Conservation (phyloP, 2,329 filamentous ascomycete species). For the Xylariales sp. region DNA sequence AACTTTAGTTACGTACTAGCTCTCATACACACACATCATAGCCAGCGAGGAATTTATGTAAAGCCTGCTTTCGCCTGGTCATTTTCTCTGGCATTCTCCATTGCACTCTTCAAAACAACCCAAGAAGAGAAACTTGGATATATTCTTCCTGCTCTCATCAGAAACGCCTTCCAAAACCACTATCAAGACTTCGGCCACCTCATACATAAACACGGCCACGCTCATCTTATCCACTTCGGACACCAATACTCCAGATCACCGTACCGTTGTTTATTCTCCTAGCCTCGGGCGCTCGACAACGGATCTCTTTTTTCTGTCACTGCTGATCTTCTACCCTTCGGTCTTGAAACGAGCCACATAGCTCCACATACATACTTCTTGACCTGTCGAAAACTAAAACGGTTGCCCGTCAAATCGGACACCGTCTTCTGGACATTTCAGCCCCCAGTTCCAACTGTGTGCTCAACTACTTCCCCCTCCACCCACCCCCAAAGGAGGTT, state of each 20-base stretch:
- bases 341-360: conserved; percentile 31
- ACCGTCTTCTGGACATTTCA: conserved; percentile 24
- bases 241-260: neutral
- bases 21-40: conserved; percentile 22
- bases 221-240: neutral
- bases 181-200: neutral
- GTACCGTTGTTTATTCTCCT: conserved; percentile 8
- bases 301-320: conserved; percentile 21
- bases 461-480: conserved; percentile 2
- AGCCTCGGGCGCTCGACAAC: conserved; percentile 10
- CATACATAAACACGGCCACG: neutral
- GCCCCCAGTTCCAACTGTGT: conserved; percentile 22
- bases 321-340: conserved; percentile 30
- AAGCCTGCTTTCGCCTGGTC: conserved; percentile 15
- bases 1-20: conserved; percentile 17
- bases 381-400: conserved; percentile 27
- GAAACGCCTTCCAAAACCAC: neutral
- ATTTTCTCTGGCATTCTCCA: conserved; percentile 10
- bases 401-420: conserved; percentile 29
- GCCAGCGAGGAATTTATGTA: conserved; percentile 17
- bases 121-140: neutral
- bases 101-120: conserved; percentile 9
- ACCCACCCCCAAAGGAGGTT: conserved; percentile 15
- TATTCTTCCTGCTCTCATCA: neutral
- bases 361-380: conserved; percentile 28